Percentiles rank a stretch among this genome's conserved stretches.
Conservation (phyloP, 164 flowering plant genomes). For the Aristolochia californica region DNA sequence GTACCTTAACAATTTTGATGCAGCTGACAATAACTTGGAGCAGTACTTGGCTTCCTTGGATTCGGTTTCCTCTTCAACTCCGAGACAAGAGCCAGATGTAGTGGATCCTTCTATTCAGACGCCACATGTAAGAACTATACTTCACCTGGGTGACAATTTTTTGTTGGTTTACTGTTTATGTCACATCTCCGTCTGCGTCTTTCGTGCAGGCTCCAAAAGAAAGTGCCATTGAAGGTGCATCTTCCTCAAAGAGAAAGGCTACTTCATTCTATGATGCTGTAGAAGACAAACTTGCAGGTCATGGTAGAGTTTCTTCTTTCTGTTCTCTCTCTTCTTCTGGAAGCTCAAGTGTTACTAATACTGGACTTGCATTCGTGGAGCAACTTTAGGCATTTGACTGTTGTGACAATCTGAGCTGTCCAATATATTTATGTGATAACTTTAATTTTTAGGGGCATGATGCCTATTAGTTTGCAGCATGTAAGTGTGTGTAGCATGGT, state of each 20-base stretch:
- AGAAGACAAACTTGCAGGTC: not conserved
- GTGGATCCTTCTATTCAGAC: not conserved
- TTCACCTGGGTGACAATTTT: not conserved
- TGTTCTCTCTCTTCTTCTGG: too few species aligned
- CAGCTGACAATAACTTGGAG: not conserved
- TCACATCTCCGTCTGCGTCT: not conserved
- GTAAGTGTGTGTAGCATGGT: too few species aligned
- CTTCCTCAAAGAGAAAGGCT: conserved; percentile 1
- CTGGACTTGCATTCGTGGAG: too few species aligned
- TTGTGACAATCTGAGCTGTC: too few species aligned
- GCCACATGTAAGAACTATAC: not conserved
- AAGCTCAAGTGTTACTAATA: too few species aligned
- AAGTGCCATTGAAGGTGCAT: not conserved
- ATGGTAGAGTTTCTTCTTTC: not conserved
- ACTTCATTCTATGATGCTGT: not conserved
- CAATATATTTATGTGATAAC: too few species aligned
- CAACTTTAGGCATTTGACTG: too few species aligned
- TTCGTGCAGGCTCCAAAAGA: conserved; percentile 2
- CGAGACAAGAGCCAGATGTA: not conserved
- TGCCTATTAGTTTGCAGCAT: too few species aligned
- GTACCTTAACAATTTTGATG: not conserved
- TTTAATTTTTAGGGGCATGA: too few species aligned
- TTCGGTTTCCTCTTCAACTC: not conserved
- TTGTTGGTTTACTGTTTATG: too few species aligned
- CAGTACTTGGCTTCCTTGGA: not conserved